A percentile compares a stretch with the other conserved stretches of the same genome.
These are phyloP conservation scores for Simplicillium sp. DNA, from an alignment of 2,329 filamentous ascomycete genomes.

Conservation along the genomic window DNA sequence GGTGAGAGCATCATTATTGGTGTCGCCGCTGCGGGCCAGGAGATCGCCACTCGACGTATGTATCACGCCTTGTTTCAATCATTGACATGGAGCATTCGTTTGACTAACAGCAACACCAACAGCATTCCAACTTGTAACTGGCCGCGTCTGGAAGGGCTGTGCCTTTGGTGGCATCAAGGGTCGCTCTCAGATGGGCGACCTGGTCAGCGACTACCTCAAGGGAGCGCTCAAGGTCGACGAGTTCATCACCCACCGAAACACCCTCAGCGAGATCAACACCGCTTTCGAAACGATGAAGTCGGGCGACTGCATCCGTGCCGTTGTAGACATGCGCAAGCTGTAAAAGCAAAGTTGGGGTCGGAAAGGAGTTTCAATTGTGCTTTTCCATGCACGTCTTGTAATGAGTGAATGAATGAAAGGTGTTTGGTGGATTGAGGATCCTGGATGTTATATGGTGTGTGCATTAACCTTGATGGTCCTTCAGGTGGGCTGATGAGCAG, in stretches of 20 bases:
- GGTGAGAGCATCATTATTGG: constrained; percentile 97
- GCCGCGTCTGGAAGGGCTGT: constrained; percentile 94
- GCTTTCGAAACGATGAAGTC: constrained; percentile 93
- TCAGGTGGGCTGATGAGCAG: not conserved
- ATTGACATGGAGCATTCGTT: too few relatives aligned
- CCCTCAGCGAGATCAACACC: constrained; percentile 72
- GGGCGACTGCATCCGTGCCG: constrained; percentile 93
- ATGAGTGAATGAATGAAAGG: not conserved
- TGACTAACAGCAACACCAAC: too few relatives aligned
- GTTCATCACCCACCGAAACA: constrained; percentile 95
- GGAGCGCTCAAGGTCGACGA: constrained; percentile 96
- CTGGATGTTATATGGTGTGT: not conserved
- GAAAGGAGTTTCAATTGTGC: too few relatives aligned
- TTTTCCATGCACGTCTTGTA: too few relatives aligned
- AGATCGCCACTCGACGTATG: constrained; percentile 89
- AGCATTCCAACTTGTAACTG: constrained; percentile 96
- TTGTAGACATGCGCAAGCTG: constrained; percentile 56
- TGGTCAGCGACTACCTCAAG: constrained; percentile 82
- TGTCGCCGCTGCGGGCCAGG: constrained; percentile 90
- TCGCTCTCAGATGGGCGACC: constrained; percentile 76
- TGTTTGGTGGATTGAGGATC: not conserved
- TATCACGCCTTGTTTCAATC: constrained; percentile 17
- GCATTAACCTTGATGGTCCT: not conserved
- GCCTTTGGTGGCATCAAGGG: constrained; percentile 98
- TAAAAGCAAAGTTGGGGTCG: constrained; percentile 6